phyloP scores from a whole-genome alignment of 306 rosid species.

The Gynostemma pentaphyllum region DNA sequence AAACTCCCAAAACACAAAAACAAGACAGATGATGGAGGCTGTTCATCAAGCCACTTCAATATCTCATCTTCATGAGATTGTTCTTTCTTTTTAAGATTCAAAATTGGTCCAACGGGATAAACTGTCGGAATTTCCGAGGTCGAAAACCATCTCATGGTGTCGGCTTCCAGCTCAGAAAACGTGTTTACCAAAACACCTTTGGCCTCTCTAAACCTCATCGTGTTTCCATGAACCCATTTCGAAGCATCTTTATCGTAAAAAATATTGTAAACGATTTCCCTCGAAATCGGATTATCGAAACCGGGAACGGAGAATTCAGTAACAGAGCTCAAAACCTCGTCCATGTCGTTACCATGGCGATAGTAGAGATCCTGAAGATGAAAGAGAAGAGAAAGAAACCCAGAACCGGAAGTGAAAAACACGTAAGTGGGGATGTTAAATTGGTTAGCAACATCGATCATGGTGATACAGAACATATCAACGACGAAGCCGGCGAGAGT shows the following conservation, averaged over 20 bases:
- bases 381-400: conserved; percentile 19
- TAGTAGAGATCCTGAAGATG: conserved; percentile 23
- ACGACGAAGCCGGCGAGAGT: conserved; percentile 38
- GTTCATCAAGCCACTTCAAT: no score
- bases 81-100: conserved; percentile 9
- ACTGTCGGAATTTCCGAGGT: no score
- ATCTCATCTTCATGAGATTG: no score
- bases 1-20: no score
- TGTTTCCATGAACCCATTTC: background rate
- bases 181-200: conserved; percentile 33
- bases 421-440: conserved; percentile 34
- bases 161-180: no score
- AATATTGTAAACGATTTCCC: conserved; percentile 2
- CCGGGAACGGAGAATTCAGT: conserved; percentile 19
- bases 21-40: no score
- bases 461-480: conserved; percentile 44
- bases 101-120: conserved; percentile 43
- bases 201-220: no score
- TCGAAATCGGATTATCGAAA: conserved; percentile 21
- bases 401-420: conserved; percentile 25
- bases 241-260: conserved; percentile 3
- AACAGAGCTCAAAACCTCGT: background rate
- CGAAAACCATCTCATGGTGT: conserved; percentile 17
- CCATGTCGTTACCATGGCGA: background rate
- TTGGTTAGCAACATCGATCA: no score